These are phyloP conservation scores for Yamadazyma atmosphaerica DNA, from an alignment of 1,139 yeast genomes.

Conservation along the genomic window DNA sequence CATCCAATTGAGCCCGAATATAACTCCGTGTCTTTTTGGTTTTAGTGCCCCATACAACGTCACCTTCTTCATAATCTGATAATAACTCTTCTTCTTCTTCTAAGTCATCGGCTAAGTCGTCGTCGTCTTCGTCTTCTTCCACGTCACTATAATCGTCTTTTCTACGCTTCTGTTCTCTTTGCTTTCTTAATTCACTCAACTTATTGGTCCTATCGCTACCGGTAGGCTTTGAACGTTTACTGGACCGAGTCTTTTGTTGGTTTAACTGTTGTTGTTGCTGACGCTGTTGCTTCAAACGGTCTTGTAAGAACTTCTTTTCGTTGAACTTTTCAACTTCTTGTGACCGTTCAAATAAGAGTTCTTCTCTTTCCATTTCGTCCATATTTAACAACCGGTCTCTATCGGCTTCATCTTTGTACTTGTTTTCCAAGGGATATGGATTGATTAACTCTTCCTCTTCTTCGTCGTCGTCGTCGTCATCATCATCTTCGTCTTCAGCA, in stretches of 20 bases:
- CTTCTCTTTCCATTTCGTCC: constrained; percentile 93
- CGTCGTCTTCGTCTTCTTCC: constrained; percentile 39
- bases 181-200: constrained; percentile 80
- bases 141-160: constrained; percentile 40
- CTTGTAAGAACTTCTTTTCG: constrained; percentile 78
- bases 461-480: constrained; percentile 23
- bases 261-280: constrained; percentile 29
- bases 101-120: constrained; percentile 43
- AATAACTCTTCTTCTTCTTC: constrained; percentile 34
- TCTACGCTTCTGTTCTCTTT: constrained; percentile 65
- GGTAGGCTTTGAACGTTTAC: constrained; percentile 29
- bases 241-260: constrained; percentile 24
- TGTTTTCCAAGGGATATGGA: constrained; percentile 94
- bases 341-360: constrained; percentile 84
- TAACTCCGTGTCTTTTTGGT: constrained; percentile 24
- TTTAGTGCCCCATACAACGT: constrained; percentile 53
- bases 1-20: constrained; percentile 41
- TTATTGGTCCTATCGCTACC: constrained; percentile 47
- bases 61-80: constrained; percentile 38
- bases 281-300: constrained; percentile 67
- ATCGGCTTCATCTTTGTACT: constrained; percentile 82
- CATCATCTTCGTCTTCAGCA: constrained; percentile 31
- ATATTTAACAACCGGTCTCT: constrained; percentile 62
- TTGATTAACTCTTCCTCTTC: constrained; percentile 43
- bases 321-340: constrained; percentile 87